Base-by-base conservation (phyloP, 164 flowering plant species). In the Protea cynaroides region DNA sequence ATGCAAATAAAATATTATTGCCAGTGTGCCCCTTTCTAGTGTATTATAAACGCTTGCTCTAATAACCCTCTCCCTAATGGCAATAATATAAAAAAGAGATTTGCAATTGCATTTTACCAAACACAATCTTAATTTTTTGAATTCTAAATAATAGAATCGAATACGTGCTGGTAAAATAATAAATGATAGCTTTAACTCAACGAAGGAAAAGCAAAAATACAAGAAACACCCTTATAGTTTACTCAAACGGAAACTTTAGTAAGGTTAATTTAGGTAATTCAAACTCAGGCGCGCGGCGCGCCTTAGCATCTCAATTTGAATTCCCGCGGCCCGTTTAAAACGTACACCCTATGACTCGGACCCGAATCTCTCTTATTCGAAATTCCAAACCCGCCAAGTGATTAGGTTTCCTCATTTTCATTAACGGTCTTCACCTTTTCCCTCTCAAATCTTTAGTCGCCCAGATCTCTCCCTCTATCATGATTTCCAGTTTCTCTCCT, bases 351-450 rank as follows among this genome's bases (percentile, higher is more conserved):
- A 38, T 43, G 64, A 51, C 25, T 68, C 65, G 65, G 25, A 22
- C 15, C 59, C 64, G 53, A 61, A 24, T 59, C 63, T 5, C 34
- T 29, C 34, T 5, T 24, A 25, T 65, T 74, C 47, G 43, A 70
- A 69, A 47, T 73, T 65, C 23, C 66, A 18, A 65, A 66, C 66
- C 65, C 72, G 61, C 76, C 61, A 56, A 58, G 23, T 1, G 52
- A 25, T 4, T 7, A 18, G 23, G 58, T 46, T 7, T 34, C 50
- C 24, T 29, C 23, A 18, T n/a, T 59, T 63, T 57, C 59, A 54
- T 63, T 57, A 65, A 54, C 69, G 69, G 53, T 61, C 65, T 11
- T 25, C 44, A 22, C 57, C 25, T 56, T 40, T 38, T 60, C 58
- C 62, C 58, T 36, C 58, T 67, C 29, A 21, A 50, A 62, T 46